These are phyloP conservation scores for Diddensiella santjacobensis DNA, from an alignment of 805 yeast genomes.

Conservation along the genomic window DNA sequence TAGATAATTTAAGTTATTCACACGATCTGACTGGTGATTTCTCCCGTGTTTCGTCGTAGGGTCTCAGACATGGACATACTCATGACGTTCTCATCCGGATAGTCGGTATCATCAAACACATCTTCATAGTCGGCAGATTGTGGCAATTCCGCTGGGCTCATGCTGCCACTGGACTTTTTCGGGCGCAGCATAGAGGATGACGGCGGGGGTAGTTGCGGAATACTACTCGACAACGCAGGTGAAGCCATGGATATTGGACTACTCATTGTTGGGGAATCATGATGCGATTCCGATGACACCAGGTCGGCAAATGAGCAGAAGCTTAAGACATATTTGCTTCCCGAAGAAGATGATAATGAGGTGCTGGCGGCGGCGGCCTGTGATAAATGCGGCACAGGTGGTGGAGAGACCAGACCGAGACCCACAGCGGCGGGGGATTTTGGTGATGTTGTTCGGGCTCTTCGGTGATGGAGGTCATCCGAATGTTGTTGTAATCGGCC, in stretches of 20 bases:
- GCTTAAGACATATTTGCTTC: constrained; percentile 29
- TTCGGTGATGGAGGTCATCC: not conserved
- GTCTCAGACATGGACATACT: constrained; percentile 26
- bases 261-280: constrained; percentile 1
- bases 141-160: not conserved
- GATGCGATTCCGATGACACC: constrained; percentile 51
- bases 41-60: constrained; percentile 22
- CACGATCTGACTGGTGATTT: constrained; percentile 13
- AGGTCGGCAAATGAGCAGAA: constrained; percentile 81
- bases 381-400: not conserved
- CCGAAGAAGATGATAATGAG: not conserved
- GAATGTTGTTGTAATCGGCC: not conserved
- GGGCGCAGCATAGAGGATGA: not conserved
- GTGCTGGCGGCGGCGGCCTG: constrained; percentile 5
- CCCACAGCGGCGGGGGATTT: constrained; percentile 2
- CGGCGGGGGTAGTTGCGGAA: not conserved
- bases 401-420: constrained; percentile 5
- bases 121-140: not conserved
- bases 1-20: too few relatives aligned
- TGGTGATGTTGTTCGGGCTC: constrained; percentile 1
- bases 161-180: not conserved
- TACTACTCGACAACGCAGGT: constrained; percentile 4
- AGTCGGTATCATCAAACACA: not conserved
- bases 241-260: constrained; percentile 8
- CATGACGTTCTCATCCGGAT: not conserved